Evolutionary conservation across 2,329 filamentous ascomycete genomes (phyloP), one percentile per base, ranked within the genome.

Genomic region (Fusarium newnesense): DNA sequence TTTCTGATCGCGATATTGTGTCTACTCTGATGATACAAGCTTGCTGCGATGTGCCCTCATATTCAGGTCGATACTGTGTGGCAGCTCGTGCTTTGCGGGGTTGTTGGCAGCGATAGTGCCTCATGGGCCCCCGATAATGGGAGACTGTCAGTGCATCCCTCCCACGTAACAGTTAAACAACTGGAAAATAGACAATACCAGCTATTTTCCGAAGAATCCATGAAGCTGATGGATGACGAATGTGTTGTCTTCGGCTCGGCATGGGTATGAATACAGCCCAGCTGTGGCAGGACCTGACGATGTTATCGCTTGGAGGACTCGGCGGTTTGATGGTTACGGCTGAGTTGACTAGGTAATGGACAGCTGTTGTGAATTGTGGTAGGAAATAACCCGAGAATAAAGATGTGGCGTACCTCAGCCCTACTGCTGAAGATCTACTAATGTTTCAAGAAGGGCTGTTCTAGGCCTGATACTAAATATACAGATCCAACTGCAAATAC

Each of bases 331-430:
- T n/a, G 21, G 30, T 16, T 34, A 42, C 42, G 12, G 21, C n/a
- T 36, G 21, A 26, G 24, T 30, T 30, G 24, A 26, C 13, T 26
- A 24, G 24, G 24, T 24, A 37, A 36, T 58, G n/a, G 43, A 21
- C 54, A 28, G 47, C 49, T 18, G 24, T 42, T 11, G 12, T 43
- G n/a, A 39, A 26, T 34, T 34, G n/a, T 7, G 9, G 11, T 28
- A 11, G 65, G 56, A 49, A 66, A 68, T 63, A 68, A 68, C 54
- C 44, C 56, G 47, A 68, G 8, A 68, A 54, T 68, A 68, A 49
- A 54, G 42, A 18, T 8, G n/a, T 44, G 16, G 18, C 30, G 13
- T 28, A 32, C 12, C 32, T 68, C 47, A 68, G 42, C 42, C 65
- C 57, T 54, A 34, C 21, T 13, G 15, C 30, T 26, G n/a, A 32